These are phyloP conservation scores for Yarrowia sp. DNA, from an alignment of 805 yeast species.

Conservation along the genomic window DNA sequence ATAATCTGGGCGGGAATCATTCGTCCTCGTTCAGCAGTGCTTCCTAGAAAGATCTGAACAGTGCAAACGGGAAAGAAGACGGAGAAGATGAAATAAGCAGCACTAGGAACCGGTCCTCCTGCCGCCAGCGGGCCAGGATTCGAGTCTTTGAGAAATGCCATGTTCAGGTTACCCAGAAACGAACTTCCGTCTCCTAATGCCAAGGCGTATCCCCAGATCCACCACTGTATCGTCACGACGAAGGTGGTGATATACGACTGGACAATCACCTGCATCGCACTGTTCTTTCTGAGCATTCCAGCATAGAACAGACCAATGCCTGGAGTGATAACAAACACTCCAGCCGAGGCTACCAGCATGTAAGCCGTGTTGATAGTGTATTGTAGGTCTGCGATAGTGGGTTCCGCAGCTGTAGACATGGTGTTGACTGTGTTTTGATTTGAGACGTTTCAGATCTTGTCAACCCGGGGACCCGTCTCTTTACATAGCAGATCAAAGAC, in stretches of 20 bases:
- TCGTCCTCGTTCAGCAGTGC: constrained; percentile 67
- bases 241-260: constrained; percentile 89
- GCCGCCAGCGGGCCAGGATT: constrained; percentile 6
- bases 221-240: constrained; percentile 91
- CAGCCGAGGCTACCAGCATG: constrained; percentile 60
- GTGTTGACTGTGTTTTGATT: too few species aligned
- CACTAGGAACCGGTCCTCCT: constrained; percentile 22
- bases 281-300: constrained; percentile 92
- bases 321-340: constrained; percentile 94
- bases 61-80: constrained; percentile 30
- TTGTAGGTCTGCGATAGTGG: constrained; percentile 1
- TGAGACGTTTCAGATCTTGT: not conserved
- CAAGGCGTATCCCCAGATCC: constrained; percentile 96
- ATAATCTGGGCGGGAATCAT: constrained; percentile 74
- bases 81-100: constrained; percentile 16
- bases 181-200: constrained; percentile 89
- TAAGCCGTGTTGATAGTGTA: constrained; percentile 68
- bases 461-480: not conserved
- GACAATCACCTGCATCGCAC: constrained; percentile 91
- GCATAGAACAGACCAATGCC: constrained; percentile 93
- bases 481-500: not conserved
- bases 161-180: constrained; percentile 53
- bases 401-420: constrained; percentile 3
- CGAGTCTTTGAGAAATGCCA: constrained; percentile 17
- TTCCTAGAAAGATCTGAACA: constrained; percentile 23